These are phyloP conservation scores for Hymenoscyphus albidus DNA, from an alignment of 2,329 filamentous ascomycete genomes.

Conservation along the genomic window DNA sequence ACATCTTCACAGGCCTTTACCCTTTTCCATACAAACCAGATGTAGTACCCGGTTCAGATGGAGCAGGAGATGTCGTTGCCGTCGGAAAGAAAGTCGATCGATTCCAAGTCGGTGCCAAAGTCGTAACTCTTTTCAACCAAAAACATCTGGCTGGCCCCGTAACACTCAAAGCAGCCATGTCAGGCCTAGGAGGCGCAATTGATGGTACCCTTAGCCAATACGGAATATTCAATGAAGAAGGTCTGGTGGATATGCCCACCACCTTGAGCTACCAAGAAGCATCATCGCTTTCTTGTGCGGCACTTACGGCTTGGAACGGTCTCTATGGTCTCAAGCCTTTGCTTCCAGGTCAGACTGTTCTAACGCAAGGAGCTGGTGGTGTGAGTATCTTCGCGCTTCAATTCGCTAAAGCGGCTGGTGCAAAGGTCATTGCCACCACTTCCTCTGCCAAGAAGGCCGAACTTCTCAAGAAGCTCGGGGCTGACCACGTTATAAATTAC, in stretches of 20 bases:
- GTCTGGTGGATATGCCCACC: conserved; percentile 55
- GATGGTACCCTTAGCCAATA: conserved; percentile 48
- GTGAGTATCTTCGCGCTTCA: conserved; percentile 39
- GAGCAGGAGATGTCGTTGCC: conserved; percentile 44
- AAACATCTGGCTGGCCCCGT: conserved; percentile 37
- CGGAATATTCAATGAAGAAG: conserved; percentile 49
- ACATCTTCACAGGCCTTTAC: conserved; percentile 24
- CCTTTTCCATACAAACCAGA: conserved; percentile 25
- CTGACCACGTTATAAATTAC: conserved; percentile 44
- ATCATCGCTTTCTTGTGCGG: conserved; percentile 49
- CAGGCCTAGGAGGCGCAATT: conserved; percentile 55
- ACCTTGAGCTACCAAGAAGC: conserved; percentile 46
- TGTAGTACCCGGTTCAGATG: conserved; percentile 39
- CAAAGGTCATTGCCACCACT: conserved; percentile 42
- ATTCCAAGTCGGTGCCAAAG: conserved; percentile 54
- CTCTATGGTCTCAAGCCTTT: conserved; percentile 46
- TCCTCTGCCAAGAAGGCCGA: conserved; percentile 38
- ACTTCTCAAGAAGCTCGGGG: conserved; percentile 39
- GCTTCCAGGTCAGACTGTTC: conserved; percentile 37
- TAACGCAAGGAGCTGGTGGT: conserved; percentile 43
- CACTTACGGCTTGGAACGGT: conserved; percentile 55
- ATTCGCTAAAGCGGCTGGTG: conserved; percentile 41
- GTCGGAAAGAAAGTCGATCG: conserved; percentile 55
- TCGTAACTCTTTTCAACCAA: conserved; percentile 55
- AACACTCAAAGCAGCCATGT: conserved; percentile 29